Evolutionary conservation across 805 yeast genomes (phyloP), one percentile per base, ranked within the genome.

Genomic region (Metschnikowia gelsemii): DNA sequence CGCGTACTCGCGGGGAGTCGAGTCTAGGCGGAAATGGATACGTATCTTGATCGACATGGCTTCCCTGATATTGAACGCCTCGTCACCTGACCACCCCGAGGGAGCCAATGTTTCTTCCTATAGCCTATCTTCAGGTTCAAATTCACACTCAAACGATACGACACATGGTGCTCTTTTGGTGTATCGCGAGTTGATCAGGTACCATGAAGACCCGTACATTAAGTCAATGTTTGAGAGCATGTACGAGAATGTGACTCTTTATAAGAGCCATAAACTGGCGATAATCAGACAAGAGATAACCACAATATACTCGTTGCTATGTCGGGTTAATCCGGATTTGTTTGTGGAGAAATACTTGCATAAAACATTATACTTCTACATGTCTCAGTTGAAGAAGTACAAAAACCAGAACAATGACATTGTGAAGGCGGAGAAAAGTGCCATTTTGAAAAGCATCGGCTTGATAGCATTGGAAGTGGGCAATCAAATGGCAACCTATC

Each of bases 111-210:
- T 37, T 16, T 19, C 42, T 5, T 33, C 44, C 3, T 45, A 47
- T 34, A 35, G 35, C 18, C 32, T 43, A 14, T 38, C 49, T 6
- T 40, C 47, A 8, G 40, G 39, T 13, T 28, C 48, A 12, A 32
- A 59, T 5, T 41, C 58, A 7, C 66, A 58, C 26, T 51, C 68
- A 4, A 55, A 78, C 14, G 97, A 89, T 47, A 71, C 83, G 2
- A 76, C 87, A n/a, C 98, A 91, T 61, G 97, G 96, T 0, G 79
- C 95, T 0, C 66, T 91, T 17, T 66, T 91, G 28, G 93, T 87
- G 0, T 89, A 81, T 58, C 73, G 93, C 23, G 96, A 88, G 59
- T 68, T 91, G 13, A 74, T 90, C 11, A 67, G 75, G 35, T 69
- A 68, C 39, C 75, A 81, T 48, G 84, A 85, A 13, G 93, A 93